Evolutionary conservation across 2,329 filamentous ascomycete genomes (phyloP).

Genomic region (Drechslerella coelobrocha): DNA sequence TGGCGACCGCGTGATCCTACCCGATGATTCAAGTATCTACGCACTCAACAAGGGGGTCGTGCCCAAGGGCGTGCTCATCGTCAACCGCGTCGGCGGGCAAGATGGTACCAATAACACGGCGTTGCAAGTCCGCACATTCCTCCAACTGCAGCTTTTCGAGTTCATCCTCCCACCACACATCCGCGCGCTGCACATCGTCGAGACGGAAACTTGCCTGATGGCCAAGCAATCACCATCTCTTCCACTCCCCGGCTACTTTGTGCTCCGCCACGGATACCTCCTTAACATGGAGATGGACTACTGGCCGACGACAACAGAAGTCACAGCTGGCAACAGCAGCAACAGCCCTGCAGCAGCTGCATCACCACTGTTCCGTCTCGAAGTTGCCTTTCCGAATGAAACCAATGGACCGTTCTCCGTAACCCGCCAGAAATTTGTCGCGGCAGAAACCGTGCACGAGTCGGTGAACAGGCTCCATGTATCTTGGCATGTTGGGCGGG

Average conservation of each 20-base stretch:
- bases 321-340: not conserved
- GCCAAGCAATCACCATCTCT: conserved; percentile 1
- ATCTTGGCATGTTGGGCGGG: conserved; percentile 34
- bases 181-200: conserved; percentile 36
- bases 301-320: not conserved
- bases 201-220: conserved; percentile 39
- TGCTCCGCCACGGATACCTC: conserved; percentile 38
- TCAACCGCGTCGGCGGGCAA: conserved; percentile 31
- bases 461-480: conserved; percentile 27
- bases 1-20: conserved; percentile 35
- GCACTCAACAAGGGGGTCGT: conserved; percentile 31
- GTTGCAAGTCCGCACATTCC: conserved; percentile 37
- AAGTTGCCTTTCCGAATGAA: conserved; percentile 20
- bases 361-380: conserved; percentile 27
- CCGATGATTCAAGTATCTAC: conserved; percentile 35
- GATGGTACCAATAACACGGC: conserved; percentile 24
- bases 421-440: conserved; percentile 30
- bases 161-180: conserved; percentile 31
- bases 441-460: conserved; percentile 31
- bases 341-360: too few relatives aligned
- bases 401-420: conserved; percentile 15
- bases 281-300: conserved; percentile 22
- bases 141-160: conserved; percentile 37
- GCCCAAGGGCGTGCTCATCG: conserved; percentile 33
- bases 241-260: conserved; percentile 32